Evolutionary conservation across 805 yeast genomes (phyloP), one percentile per base, ranked within the genome.

Genomic region (Wickerhamia fluorescens): DNA sequence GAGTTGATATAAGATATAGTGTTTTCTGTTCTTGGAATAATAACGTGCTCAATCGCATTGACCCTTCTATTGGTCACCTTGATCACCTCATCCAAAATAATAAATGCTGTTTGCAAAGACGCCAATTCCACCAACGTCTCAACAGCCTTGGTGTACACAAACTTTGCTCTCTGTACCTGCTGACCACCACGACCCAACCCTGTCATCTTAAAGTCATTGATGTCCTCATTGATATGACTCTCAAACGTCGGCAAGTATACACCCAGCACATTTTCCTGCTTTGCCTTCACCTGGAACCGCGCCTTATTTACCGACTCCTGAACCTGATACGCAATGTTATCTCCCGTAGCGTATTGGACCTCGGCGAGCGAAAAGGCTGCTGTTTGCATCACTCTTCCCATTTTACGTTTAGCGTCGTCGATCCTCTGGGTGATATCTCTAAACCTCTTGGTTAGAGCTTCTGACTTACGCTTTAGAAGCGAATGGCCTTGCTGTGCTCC

Each of bases 181-280:
- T 89, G 97, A 40, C 98, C 97, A 60, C 98, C 98, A 56, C 96
- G 74, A 29, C 98, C 98, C 42, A 89, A 69, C 45, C 98, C 98
- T 4, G 97, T 89, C 75, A 89, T 68, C 56, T 85, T 85, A 69
- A 89, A 89, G 51, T 92, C 98, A 49, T 89, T 89, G 53, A 85
- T 83, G 7, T 76, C 75, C 38, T 83, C 86, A 49, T 87, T 83
- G 36, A 86, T 74, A 42, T 72, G 80, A 16, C 88, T 75, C 47
- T 88, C 96, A 45, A 89, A 92, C 36, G 88, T 86, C 14, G 98
- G 97, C 48, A 89, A 69, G 47, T 78, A 77, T 21, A 89, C 98
- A 61, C 98, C 98, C 39, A 94, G 79, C 24, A 89, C 97, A 58
- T 89, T 89, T 53, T 89, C 98, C 54, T 88, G 96, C 45, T 81